phyloP scores from a whole-genome alignment of 768 basidiomycete species.

The Tremella yokohamensis region DNA sequence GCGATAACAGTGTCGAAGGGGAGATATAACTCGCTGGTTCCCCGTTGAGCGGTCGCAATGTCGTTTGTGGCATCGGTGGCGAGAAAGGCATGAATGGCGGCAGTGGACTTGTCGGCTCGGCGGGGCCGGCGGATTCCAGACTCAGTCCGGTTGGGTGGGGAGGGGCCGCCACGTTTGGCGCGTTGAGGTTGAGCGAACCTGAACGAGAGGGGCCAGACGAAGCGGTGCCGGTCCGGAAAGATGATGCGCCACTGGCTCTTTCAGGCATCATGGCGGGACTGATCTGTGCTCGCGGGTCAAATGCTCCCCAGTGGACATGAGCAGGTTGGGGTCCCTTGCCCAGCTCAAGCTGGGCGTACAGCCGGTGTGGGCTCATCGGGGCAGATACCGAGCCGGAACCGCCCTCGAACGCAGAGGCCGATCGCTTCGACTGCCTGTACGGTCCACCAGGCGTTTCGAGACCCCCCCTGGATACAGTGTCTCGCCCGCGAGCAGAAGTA shows the following conservation, averaged over 20 bases:
- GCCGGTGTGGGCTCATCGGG: conserved; percentile 44
- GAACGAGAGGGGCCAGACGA: conserved; percentile 5
- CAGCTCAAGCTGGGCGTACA: conserved; percentile 46
- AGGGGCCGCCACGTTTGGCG: not conserved
- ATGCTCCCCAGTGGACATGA: conserved; percentile 12
- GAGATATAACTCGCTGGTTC: conserved; percentile 43
- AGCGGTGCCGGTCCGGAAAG: not conserved
- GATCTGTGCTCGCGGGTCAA: conserved; percentile 26
- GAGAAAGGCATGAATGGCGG: conserved; percentile 48
- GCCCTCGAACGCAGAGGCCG: conserved; percentile 22
- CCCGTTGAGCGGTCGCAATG: conserved; percentile 15
- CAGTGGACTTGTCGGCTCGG: conserved; percentile 21
- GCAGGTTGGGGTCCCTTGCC: conserved; percentile 31
- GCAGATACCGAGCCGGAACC: conserved; percentile 48
- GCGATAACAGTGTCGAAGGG: conserved; percentile 41
- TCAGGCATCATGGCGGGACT: conserved; percentile 27
- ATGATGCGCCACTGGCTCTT: conserved; percentile 6
- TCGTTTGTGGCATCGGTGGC: conserved; percentile 13
- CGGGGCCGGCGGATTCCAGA: not conserved
- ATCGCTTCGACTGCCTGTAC: conserved; percentile 21
- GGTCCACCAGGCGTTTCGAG: conserved; percentile 35
- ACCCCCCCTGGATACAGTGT: conserved; percentile 32
- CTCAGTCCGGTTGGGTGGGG: not conserved
- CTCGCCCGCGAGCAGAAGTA: conserved; percentile 30
- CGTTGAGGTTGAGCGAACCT: conserved; percentile 12